These are phyloP conservation scores for Croton setiger DNA, from an alignment of 441 rosid species.

Conservation along the genomic window DNA sequence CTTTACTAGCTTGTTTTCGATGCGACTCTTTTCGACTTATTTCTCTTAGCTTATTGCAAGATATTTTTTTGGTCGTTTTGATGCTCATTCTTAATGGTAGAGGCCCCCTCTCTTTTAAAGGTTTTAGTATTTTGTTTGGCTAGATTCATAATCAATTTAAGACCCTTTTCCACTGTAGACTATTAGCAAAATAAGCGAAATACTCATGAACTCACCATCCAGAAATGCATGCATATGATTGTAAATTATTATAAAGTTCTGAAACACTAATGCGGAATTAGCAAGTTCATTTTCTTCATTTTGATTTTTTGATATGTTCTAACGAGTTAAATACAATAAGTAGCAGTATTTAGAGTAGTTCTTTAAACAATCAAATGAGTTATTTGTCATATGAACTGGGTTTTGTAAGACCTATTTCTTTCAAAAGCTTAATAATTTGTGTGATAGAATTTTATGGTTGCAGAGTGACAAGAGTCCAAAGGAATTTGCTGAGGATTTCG, in stretches of 20 bases:
- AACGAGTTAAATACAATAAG: neutral
- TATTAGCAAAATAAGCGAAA: neutral
- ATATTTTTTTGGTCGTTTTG: neutral
- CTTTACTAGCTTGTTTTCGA: neutral
- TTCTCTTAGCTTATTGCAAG: neutral
- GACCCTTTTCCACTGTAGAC: neutral
- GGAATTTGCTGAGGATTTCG: constrained; percentile 61
- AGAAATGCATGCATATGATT: neutral
- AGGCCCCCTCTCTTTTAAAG: no score
- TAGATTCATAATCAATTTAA: neutral
- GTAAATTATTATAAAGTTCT: neutral
- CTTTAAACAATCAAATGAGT: neutral
- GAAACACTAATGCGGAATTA: neutral
- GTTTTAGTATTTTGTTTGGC: neutral
- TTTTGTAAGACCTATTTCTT: constrained; percentile 1
- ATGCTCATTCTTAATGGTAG: neutral
- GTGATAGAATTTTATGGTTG: constrained; percentile 8
- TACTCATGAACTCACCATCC: neutral
- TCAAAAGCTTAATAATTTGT: neutral
- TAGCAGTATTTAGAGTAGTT: neutral
- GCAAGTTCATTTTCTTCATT: neutral
- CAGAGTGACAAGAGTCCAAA: constrained; percentile 62
- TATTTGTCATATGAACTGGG: no score
- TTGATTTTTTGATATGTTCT: neutral
- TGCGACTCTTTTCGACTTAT: neutral